These are phyloP conservation scores for Rosa hybrid DNA, from an alignment of 331 rosid species.

Conservation along the genomic window DNA sequence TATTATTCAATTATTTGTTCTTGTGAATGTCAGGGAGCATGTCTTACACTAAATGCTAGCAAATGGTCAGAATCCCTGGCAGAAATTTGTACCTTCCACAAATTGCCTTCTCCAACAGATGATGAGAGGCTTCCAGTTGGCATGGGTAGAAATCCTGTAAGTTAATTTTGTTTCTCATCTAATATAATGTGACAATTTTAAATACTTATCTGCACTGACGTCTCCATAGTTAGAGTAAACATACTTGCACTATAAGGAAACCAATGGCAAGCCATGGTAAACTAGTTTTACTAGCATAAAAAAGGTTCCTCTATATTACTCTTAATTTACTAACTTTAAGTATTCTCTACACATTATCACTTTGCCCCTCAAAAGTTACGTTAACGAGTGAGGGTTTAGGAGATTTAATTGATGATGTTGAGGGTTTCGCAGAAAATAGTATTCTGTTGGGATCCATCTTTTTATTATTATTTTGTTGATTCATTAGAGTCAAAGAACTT, in stretches of 20 bases:
- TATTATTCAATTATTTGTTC: neutral
- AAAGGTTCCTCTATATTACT: neutral
- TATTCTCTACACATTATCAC: neutral
- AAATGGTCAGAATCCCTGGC: slow-evolving; percentile 69
- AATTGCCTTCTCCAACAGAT: slow-evolving; percentile 69
- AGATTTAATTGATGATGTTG: neutral
- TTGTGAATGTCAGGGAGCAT: slow-evolving; percentile 70
- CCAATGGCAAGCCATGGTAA: neutral
- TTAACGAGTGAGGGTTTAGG: neutral
- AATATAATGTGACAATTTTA: neutral
- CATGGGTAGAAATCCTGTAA: slow-evolving; percentile 97
- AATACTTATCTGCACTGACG: neutral
- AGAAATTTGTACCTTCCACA: slow-evolving; percentile 71
- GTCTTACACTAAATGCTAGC: slow-evolving; percentile 75
- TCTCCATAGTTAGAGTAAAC: neutral
- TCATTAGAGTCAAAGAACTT: neutral
- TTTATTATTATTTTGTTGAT: neutral
- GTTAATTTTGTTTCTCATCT: slow-evolving; percentile 21
- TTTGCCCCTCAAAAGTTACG: neutral
- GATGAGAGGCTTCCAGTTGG: slow-evolving; percentile 98
- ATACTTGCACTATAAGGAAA: neutral
- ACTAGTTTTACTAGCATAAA: neutral
- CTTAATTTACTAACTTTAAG: neutral
- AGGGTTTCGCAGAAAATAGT: neutral
- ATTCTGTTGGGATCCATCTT: neutral